Evolutionary conservation across 495 filamentous ascomycete genomes (phyloP), one percentile per base, ranked within the genome.

Genomic region (Penicillium paradoxum): DNA sequence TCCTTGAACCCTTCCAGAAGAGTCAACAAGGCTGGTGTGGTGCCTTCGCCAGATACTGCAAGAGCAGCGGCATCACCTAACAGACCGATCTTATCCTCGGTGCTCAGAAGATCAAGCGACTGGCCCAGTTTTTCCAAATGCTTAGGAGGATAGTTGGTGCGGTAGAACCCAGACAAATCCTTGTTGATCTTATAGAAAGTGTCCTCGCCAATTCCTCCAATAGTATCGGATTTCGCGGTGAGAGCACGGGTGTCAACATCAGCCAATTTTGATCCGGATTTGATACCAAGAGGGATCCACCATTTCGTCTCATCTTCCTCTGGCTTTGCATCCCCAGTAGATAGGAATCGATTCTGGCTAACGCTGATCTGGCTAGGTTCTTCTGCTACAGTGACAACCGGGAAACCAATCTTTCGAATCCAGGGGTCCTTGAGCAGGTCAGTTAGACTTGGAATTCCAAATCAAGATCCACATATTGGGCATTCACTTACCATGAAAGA

Each of bases 351-450:
- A 38, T 77, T 83, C 70, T 98, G 93, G 49, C 85, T 85, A 44
- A 97, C 70, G 30, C 81, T 78, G 53, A 98, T 87, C 61, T 92
- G 85, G 21, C 85, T 82, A 30, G 86, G 79, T 59, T 90, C 86
- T 68, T 97, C 93, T 15, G 84, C 80, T 17, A 97, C 77, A 4
- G 87, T 95, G 8, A 98, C 69, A 27, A 97, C 83, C 1, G 93
- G 93, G 71, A 95, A 96, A 2, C 93, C 93, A 58, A 98, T 90
- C 66, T 89, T 89, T 45, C 86, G 85, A 59, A 97, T 96, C 93
- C 93, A 98, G 21, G 84, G 82, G 56, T 85, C 81, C 81, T 83
- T 53, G 44, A 55, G n/a, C 25, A n/a, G 15, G 13, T 44, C 55
- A 55, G 63, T 66, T 46, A 62, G 45, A 36, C 40, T 2, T 41